Base-by-base conservation (phyloP, 495 filamentous ascomycete genomes). In the Entonaema liquescens region DNA sequence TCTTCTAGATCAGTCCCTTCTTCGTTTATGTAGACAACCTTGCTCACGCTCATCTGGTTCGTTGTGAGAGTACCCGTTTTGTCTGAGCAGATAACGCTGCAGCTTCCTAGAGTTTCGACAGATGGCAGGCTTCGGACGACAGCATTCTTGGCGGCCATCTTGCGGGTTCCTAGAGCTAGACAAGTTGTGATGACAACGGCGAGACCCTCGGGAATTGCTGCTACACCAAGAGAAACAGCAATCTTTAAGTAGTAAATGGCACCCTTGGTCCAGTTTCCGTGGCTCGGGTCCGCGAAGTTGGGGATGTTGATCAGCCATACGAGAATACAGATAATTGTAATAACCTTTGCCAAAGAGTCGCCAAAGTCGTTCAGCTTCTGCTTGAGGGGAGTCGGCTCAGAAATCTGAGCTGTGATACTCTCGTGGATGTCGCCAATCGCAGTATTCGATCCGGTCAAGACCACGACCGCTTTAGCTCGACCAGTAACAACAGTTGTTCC, bases 201-300 rank as follows among this genome's bases (percentile, higher is more conserved):
- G 33, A 99, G 85, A 76, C 95, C 95, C 83, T 99, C 95, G 1
- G 95, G 95, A 77, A 99, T 99, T 61, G 96, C 96, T 28, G 96
- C 96, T 31, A 99, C 96, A 76, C 96, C 96, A 31, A 99, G 90
- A 31, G 96, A 99, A 54, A 99, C 96, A 31, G 96, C 96, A 79
- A 99, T 99, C 87, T 99, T 99, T 69, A 99, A 87, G 80, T 99
- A 99, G 85, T 99, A 99, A 72, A 99, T 98, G 57, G 96, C 96
- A 63, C 96, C 96, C 83, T 98, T 98, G 55, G 93, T 90, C 94
- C 94, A 98, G 74, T 90, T 91, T 64, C 94, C 94, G 78, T 97
- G 94, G 58, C 91, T 88, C 21, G 93, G 93, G 76, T 99, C 96
- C 76, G 89, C 94, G 86, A 99, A 99, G 81, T 99, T 92, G 67